A percentile compares a stretch with the other conserved stretches of the same genome.
Evolutionary conservation across 768 basidiomycete genomes (phyloP).

Genomic region (Multifurca ochricompacta): DNA sequence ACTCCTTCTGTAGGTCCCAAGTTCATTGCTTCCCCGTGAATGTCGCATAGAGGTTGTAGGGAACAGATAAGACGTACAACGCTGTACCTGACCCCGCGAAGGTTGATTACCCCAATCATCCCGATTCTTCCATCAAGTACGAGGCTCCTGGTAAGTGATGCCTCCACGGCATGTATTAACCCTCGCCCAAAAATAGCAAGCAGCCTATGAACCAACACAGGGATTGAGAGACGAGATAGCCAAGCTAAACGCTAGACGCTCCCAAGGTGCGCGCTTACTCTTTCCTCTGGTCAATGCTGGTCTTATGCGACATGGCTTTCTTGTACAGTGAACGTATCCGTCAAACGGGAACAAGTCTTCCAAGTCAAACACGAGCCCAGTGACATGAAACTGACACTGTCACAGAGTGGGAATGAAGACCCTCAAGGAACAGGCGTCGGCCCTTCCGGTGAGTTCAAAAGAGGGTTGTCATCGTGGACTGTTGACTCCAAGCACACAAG

Average conservation of each 20-base stretch:
- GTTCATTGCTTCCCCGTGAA: not conserved
- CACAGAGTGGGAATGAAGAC: not conserved
- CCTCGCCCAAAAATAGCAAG: not conserved
- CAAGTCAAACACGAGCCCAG: not conserved
- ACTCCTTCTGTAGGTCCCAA: not conserved
- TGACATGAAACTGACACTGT: not conserved
- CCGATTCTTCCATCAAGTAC: not conserved
- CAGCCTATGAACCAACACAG: slow-evolving; percentile 8
- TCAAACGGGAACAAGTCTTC: slow-evolving; percentile 3
- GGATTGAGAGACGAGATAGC: slow-evolving; percentile 16
- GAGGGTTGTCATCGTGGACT: not conserved
- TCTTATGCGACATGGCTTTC: not conserved
- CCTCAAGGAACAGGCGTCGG: too few species aligned
- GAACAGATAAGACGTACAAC: not conserved
- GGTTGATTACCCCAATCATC: not conserved
- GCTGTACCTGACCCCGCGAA: not conserved
- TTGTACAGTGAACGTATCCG: slow-evolving; percentile 1
- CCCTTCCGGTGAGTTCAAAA: not conserved
- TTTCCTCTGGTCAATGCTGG: not conserved
- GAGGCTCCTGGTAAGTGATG: slow-evolving; percentile 1
- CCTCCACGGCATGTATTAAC: not conserved
- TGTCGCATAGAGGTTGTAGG: not conserved
- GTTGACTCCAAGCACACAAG: not conserved
- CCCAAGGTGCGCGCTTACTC: not conserved
- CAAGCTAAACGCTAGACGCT: not conserved